Percentiles rank a stretch among this genome's conserved stretches.
These are phyloP conservation scores for Hymenoscyphus fructigenus DNA, from an alignment of 2,329 filamentous ascomycete species.

Conservation along the genomic window DNA sequence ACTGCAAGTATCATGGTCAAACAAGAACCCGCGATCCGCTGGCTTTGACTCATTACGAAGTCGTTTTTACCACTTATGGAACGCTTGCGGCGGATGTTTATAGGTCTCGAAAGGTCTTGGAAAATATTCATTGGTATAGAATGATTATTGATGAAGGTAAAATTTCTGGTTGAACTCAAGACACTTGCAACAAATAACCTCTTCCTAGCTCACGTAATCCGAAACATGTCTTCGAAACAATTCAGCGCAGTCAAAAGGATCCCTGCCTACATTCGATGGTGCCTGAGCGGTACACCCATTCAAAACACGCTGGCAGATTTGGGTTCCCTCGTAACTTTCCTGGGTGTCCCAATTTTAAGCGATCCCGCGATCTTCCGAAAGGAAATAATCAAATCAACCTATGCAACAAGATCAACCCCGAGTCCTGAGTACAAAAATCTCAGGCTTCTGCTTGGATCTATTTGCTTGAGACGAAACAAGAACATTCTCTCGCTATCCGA, in stretches of 20 bases:
- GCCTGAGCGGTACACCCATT: slow-evolving; percentile 32
- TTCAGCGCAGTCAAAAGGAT: slow-evolving; percentile 46
- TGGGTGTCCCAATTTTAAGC: slow-evolving; percentile 14
- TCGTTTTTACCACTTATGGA: slow-evolving; percentile 50
- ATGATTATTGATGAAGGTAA: slow-evolving; percentile 49
- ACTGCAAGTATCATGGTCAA: slow-evolving; percentile 39
- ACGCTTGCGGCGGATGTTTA: slow-evolving; percentile 42
- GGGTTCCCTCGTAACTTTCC: slow-evolving; percentile 32
- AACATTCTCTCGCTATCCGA: slow-evolving; percentile 41
- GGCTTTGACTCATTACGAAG: slow-evolving; percentile 38
- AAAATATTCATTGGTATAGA: slow-evolving; percentile 43
- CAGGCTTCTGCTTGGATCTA: slow-evolving; percentile 38
- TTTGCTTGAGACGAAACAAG: slow-evolving; percentile 45
- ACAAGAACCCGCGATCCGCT: slow-evolving; percentile 30
- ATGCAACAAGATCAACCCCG: neutral
- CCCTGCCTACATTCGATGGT: slow-evolving; percentile 42
- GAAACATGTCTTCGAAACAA: slow-evolving; percentile 47
- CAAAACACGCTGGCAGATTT: slow-evolving; percentile 37
- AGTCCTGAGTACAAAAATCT: slow-evolving; percentile 35
- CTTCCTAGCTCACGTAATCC: slow-evolving; percentile 48
- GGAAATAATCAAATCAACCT: slow-evolving; percentile 20
- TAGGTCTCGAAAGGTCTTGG: slow-evolving; percentile 30
- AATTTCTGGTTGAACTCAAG: too few species aligned
- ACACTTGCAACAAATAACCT: too few species aligned
- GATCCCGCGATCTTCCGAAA: slow-evolving; percentile 17